phyloP scores from a whole-genome alignment of 208 protist genomes.

The Leishmania mexicana region DNA sequence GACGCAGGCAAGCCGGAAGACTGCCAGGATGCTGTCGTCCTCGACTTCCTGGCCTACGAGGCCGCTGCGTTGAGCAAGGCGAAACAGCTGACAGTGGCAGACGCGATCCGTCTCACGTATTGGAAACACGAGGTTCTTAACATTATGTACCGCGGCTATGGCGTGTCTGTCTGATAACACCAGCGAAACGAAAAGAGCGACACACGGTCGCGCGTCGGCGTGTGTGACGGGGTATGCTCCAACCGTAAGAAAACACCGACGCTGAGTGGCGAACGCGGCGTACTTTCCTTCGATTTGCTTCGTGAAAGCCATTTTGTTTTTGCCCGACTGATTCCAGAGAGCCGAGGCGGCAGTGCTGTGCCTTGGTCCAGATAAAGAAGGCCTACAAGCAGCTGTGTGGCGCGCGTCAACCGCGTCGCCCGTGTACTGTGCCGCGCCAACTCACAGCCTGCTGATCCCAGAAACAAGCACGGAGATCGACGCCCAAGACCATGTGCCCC shows the following conservation, averaged over 20 bases:
- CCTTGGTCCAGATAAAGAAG: not conserved
- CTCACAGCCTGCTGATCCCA: not conserved
- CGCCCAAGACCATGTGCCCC: not conserved
- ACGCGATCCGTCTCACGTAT: conserved; percentile 74
- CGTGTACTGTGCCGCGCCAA: not conserved
- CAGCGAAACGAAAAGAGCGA: not conserved
- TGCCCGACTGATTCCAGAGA: not conserved
- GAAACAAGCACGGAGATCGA: not conserved
- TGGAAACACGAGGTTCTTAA: conserved; percentile 63
- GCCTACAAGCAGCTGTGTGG: not conserved
- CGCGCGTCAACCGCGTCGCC: not conserved
- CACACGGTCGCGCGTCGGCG: not conserved
- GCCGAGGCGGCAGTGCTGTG: not conserved
- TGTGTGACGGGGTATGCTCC: not conserved
- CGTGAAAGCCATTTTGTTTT: not conserved
- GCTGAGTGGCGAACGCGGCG: not conserved
- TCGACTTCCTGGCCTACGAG: conserved; percentile 52
- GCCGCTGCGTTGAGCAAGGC: conserved; percentile 53
- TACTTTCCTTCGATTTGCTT: not conserved
- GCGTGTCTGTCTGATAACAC: conserved; percentile 1
- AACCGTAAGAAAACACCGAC: not conserved
- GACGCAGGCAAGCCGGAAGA: not conserved
- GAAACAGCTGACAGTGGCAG: conserved; percentile 49
- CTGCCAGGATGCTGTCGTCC: not conserved
- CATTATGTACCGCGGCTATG: conserved; percentile 66